phyloP scores from a whole-genome alignment of 2,329 filamentous ascomycete species.

The Cordyceps militaris region DNA sequence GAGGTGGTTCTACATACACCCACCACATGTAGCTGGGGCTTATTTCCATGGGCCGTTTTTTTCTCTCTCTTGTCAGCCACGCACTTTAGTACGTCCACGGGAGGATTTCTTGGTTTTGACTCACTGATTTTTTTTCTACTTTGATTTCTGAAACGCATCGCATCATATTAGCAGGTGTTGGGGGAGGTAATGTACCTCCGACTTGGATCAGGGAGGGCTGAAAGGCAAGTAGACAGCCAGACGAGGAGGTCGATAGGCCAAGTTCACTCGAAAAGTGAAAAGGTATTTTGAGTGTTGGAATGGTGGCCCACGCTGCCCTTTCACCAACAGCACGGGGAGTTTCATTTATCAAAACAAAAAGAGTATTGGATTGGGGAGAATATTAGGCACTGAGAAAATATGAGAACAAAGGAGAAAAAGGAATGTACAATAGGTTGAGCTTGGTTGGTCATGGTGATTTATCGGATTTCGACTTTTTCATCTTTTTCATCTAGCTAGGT shows the following conservation, averaged over 20 bases:
- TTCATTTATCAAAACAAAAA: too few relatives aligned
- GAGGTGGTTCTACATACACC: background rate
- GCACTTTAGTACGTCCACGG: background rate
- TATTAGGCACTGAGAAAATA: background rate
- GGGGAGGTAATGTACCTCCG: background rate
- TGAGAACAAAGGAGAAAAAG: background rate
- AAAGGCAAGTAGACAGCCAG: background rate
- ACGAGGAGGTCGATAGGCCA: background rate
- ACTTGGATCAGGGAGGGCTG: background rate
- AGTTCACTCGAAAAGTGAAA: background rate
- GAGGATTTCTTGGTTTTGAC: background rate
- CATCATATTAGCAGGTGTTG: background rate
- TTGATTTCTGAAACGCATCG: background rate
- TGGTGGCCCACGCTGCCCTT: background rate
- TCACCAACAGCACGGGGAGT: background rate
- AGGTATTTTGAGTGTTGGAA: background rate
- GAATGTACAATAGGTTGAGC: background rate
- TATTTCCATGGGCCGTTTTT: background rate
- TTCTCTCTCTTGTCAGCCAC: background rate
- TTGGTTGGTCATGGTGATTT: background rate
- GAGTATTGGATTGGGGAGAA: background rate
- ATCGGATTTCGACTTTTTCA: background rate
- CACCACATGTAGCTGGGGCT: background rate
- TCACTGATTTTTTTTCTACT: background rate
- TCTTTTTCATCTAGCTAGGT: background rate